phyloP scores from a whole-genome alignment of 495 filamentous ascomycete genomes.

The Penicillium subrubescens region DNA sequence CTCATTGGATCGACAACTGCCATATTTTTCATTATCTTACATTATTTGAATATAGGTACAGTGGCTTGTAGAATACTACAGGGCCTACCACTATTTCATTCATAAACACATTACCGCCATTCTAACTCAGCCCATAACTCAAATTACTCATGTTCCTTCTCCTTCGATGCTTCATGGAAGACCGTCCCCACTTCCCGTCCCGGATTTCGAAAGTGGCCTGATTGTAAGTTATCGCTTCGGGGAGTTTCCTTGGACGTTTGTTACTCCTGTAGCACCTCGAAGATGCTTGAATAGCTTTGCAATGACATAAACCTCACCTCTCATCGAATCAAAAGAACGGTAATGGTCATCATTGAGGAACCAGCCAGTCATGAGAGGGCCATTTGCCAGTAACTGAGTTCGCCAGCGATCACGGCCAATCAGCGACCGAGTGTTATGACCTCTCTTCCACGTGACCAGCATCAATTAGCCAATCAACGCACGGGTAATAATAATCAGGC shows the following conservation, averaged over 20 bases:
- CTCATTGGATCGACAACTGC: too few species aligned
- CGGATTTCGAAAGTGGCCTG: background rate
- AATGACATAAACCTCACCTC: background rate
- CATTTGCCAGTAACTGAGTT: background rate
- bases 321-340: slow-evolving; percentile 11
- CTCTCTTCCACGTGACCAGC: slow-evolving; percentile 12
- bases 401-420: slow-evolving; percentile 6
- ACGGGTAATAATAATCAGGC: slow-evolving; percentile 33
- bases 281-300: background rate
- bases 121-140: background rate
- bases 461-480: slow-evolving; percentile 27
- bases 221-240: background rate
- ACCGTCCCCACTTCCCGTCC: background rate
- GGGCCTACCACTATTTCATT: too few species aligned
- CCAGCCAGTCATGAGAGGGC: slow-evolving; percentile 2
- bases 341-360: slow-evolving; percentile 9
- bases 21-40: too few species aligned
- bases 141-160: background rate
- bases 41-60: too few species aligned
- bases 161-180: background rate
- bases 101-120: too few species aligned
- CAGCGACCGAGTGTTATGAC: slow-evolving; percentile 6
- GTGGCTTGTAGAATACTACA: too few species aligned
- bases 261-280: background rate
- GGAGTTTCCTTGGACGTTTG: background rate